Evolutionary conservation across 257 asterid species (phyloP).

Genomic region (Cinchona pubescens): DNA sequence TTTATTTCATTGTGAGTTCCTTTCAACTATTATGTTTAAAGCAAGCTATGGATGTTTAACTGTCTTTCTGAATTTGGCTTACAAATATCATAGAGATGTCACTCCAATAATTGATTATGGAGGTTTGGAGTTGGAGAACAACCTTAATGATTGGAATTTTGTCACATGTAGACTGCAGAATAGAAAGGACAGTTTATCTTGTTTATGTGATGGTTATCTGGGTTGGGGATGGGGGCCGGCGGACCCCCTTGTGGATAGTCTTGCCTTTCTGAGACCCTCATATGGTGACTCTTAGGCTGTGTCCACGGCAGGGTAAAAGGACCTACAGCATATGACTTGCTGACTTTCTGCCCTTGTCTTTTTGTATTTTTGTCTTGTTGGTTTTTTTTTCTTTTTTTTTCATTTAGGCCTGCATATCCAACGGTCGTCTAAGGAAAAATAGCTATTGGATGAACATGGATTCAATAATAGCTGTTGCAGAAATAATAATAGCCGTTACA

Average conservation of each 20-base stretch:
- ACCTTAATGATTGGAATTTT: slow-evolving; percentile 8
- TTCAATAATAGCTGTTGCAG: no score
- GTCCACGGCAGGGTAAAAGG: neutral
- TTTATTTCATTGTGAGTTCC: neutral
- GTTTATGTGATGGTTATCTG: neutral
- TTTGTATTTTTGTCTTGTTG: neutral
- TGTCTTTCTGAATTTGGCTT: neutral
- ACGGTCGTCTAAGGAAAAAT: neutral
- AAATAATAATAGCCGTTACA: neutral
- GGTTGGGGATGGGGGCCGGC: neutral
- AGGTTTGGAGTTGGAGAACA: neutral
- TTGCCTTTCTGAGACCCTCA: neutral
- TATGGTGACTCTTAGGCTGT: neutral
- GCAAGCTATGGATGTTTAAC: neutral
- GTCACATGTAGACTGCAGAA: slow-evolving; percentile 23
- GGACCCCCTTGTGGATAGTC: slow-evolving; percentile 1
- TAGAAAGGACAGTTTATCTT: neutral
- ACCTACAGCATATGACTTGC: slow-evolving; percentile 3
- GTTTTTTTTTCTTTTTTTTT: neutral
- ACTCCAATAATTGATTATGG: slow-evolving; percentile 16
- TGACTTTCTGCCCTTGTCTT: neutral
- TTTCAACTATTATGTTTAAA: neutral
- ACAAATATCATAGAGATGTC: neutral
- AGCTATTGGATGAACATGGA: neutral
- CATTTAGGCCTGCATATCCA: neutral